Evolutionary conservation across 768 basidiomycete genomes (phyloP), one percentile per base, ranked within the genome.

Genomic region (Mrakia frigida): DNA sequence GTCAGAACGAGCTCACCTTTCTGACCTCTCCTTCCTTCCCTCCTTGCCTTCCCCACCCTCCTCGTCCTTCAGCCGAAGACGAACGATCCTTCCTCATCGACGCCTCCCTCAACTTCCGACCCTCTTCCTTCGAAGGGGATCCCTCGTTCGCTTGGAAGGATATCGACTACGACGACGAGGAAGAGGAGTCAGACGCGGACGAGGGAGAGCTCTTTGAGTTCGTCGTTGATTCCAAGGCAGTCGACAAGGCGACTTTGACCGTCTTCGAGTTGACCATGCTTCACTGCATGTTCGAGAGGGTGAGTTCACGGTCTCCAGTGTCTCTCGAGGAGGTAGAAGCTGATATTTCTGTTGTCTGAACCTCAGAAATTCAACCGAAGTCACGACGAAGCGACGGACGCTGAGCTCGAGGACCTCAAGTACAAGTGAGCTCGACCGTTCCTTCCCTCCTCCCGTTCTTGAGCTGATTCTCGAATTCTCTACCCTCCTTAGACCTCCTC

Each of bases 231-330:
- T 87, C 80, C 41, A 81, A 81, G 71, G 79, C 81, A 6, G 93
- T 93, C 65, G 89, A 89, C 70, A 86, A 83, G 71, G 91, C 92
- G 0, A 95, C 93, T 0, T 88, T 90, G 67, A 90, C 88, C 23
- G 91, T 94, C 82, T 97, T 98, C 82, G 94, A 98, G 84, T 90
- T 90, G 35, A 92, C 94, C 84, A 91, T 98, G 87, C 92, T 96
- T 80, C 89, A 92, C 39, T 96, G 96, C 76, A 94, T 98, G 90
- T 98, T 91, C 83, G 97, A 99, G 82, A 79, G 83, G 76, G 83
- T 83, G 67, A 78, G 83, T 80, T 10, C 21, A 25, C 28, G 33
- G 16, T n/a, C 39, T 43, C 13, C 25, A 18, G 2, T 39, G 21
- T 6, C 0, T 21, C 9, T 28, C 1, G 35, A 37, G 31, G 25